A percentile compares a stretch with the other conserved stretches of the same genome.
phyloP scores from a whole-genome alignment of 106 monocot genomes.

The Cymbidium sinense region DNA sequence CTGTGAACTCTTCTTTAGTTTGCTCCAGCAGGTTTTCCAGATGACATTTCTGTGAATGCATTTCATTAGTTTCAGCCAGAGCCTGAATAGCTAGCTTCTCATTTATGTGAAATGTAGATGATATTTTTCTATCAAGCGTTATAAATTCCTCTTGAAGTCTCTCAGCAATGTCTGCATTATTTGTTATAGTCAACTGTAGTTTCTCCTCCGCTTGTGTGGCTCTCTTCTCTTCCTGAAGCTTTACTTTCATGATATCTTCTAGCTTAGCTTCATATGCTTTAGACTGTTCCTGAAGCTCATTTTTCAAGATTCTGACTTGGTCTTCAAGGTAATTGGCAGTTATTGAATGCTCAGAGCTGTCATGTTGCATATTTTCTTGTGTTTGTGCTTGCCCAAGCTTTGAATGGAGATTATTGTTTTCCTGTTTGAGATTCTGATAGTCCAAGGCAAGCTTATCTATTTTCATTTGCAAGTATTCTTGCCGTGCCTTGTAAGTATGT shows the following conservation, averaged over 20 bases:
- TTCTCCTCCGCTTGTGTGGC: conserved; percentile 71
- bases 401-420: conserved; percentile 62
- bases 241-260: conserved; percentile 28
- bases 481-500: conserved; percentile 66
- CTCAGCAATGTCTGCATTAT: conserved; percentile 52
- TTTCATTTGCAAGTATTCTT: conserved; percentile 84
- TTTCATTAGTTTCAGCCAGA: conserved; percentile 51
- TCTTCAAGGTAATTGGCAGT: conserved; percentile 78
- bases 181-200: conserved; percentile 47
- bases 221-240: conserved; percentile 68
- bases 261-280: conserved; percentile 62
- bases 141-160: conserved; percentile 64
- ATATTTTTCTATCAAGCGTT: conserved; percentile 54
- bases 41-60: conserved; percentile 46
- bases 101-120: conserved; percentile 60
- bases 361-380: conserved; percentile 76
- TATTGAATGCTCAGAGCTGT: conserved; percentile 68
- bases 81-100: conserved; percentile 66
- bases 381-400: conserved; percentile 70
- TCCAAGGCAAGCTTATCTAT: conserved; percentile 90
- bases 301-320: conserved; percentile 60
- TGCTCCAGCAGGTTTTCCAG: conserved; percentile 58
- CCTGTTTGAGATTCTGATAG: conserved; percentile 92
- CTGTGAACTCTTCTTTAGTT: conserved; percentile 39
- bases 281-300: conserved; percentile 54